These are phyloP conservation scores for Daldinia loculata DNA, from an alignment of 495 filamentous ascomycete species.

Conservation along the genomic window DNA sequence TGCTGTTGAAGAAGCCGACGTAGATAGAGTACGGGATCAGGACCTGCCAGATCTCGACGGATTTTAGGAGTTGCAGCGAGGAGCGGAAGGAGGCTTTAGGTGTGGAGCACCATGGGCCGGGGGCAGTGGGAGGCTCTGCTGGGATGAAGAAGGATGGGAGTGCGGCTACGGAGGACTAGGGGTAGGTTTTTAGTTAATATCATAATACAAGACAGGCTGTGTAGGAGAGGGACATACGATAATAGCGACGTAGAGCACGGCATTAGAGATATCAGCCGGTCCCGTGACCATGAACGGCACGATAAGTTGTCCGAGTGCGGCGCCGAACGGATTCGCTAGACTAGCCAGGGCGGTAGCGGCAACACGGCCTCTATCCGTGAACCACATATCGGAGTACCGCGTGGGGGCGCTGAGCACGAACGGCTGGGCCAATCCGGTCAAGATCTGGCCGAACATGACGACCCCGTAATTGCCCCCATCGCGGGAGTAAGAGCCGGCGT, in stretches of 20 bases:
- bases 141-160: constrained; percentile 90
- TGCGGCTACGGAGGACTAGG: constrained; percentile 71
- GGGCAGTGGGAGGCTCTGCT: constrained; percentile 76
- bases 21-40: constrained; percentile 81
- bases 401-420: constrained; percentile 92
- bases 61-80: constrained; percentile 61
- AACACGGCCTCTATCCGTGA: constrained; percentile 82
- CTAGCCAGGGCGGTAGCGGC: constrained; percentile 87
- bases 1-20: constrained; percentile 91
- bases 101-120: constrained; percentile 54
- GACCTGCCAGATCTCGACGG: constrained; percentile 77
- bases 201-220: background rate
- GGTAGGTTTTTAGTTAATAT: constrained; percentile 17
- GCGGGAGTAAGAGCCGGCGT: constrained; percentile 71
- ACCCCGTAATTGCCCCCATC: constrained; percentile 70
- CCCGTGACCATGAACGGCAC: constrained; percentile 76
- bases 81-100: constrained; percentile 60
- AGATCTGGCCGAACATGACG: constrained; percentile 93
- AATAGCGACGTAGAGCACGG: constrained; percentile 87
- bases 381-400: constrained; percentile 94
- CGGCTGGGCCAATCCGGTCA: constrained; percentile 88
- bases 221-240: constrained; percentile 64
- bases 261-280: constrained; percentile 71
- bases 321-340: constrained; percentile 87
- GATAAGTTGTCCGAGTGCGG: constrained; percentile 86